These are phyloP conservation scores for Rhynchosporium graminicola DNA, from an alignment of 2,329 filamentous ascomycete genomes.

Conservation along the genomic window DNA sequence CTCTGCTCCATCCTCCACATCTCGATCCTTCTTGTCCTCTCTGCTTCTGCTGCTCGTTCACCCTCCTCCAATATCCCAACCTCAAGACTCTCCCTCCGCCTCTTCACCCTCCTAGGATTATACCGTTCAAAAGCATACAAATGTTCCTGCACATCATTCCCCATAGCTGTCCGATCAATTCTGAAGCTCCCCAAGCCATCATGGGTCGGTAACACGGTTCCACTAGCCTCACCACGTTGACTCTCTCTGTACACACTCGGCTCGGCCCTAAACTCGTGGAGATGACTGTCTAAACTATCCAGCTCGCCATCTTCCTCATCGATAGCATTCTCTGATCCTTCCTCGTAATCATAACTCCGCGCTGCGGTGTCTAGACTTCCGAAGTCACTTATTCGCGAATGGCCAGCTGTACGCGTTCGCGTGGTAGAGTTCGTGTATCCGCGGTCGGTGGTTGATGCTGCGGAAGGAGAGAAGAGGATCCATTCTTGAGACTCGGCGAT, in stretches of 20 bases:
- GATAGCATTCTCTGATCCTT: slow-evolving; percentile 60
- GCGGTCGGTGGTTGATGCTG: slow-evolving; percentile 65
- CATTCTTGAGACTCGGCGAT: slow-evolving; percentile 84
- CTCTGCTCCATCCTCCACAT: slow-evolving; percentile 92
- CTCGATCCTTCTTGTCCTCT: slow-evolving; percentile 83
- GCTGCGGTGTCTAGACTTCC: slow-evolving; percentile 74
- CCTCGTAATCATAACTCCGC: slow-evolving; percentile 56
- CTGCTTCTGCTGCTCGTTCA: slow-evolving; percentile 62
- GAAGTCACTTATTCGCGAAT: slow-evolving; percentile 76
- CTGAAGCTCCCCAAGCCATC: slow-evolving; percentile 89
- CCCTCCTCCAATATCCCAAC: slow-evolving; percentile 52
- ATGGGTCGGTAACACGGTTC: slow-evolving; percentile 80
- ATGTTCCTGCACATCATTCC: slow-evolving; percentile 71
- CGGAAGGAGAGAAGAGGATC: slow-evolving; percentile 86
- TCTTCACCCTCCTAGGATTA: slow-evolving; percentile 68
- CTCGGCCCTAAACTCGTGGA: slow-evolving; percentile 80
- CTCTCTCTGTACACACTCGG: slow-evolving; percentile 39
- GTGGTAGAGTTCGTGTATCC: slow-evolving; percentile 66
- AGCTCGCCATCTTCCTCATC: slow-evolving; percentile 75
- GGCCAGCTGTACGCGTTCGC: slow-evolving; percentile 66
- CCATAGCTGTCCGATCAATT: slow-evolving; percentile 56
- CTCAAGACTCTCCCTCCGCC: slow-evolving; percentile 55
- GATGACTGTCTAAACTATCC: slow-evolving; percentile 89
- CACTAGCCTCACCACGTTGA: slow-evolving; percentile 25
- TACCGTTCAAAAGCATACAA: slow-evolving; percentile 87